A percentile compares a stretch with the other conserved stretches of the same genome.
These are phyloP conservation scores for Nectriaceae sp. DNA, from an alignment of 2,329 filamentous ascomycete genomes.

Conservation along the genomic window DNA sequence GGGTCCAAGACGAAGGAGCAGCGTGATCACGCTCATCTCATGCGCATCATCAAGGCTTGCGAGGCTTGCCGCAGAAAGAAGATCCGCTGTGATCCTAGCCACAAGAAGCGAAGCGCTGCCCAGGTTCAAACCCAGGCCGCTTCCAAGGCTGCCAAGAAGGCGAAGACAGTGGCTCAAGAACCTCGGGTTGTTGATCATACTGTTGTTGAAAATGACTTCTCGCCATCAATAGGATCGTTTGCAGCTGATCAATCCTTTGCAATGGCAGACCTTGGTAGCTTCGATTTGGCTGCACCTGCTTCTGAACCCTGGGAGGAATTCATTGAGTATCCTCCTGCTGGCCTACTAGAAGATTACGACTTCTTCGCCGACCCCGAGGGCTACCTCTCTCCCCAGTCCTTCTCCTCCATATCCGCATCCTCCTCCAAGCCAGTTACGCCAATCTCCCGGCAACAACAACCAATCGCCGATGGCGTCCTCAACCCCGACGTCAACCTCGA, in stretches of 20 bases:
- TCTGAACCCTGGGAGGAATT: constrained; percentile 48
- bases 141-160: constrained; percentile 45
- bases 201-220: constrained; percentile 11
- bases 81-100: constrained; percentile 62
- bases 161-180: constrained; percentile 28
- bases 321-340: constrained; percentile 43
- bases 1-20: constrained; percentile 69
- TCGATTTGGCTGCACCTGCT: constrained; percentile 13
- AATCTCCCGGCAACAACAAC: constrained; percentile 23
- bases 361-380: constrained; percentile 47
- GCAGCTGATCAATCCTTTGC: constrained; percentile 22
- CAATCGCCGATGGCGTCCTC: constrained; percentile 6
- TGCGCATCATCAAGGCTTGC: constrained; percentile 70
- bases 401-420: constrained; percentile 27
- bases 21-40: constrained; percentile 65
- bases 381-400: constrained; percentile 42
- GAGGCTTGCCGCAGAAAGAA: constrained; percentile 64
- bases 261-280: constrained; percentile 22
- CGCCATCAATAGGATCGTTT: constrained; percentile 6
- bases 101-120: constrained; percentile 50
- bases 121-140: constrained; percentile 31
- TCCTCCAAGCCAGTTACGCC: constrained; percentile 31
- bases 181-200: constrained; percentile 10
- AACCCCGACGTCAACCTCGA: constrained; percentile 9
- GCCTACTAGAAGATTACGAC: constrained; percentile 43